A percentile compares a stretch with the other conserved stretches of the same genome.
Conservation (phyloP, 75 land plant genomes). For the Cryptomeria japonica region DNA sequence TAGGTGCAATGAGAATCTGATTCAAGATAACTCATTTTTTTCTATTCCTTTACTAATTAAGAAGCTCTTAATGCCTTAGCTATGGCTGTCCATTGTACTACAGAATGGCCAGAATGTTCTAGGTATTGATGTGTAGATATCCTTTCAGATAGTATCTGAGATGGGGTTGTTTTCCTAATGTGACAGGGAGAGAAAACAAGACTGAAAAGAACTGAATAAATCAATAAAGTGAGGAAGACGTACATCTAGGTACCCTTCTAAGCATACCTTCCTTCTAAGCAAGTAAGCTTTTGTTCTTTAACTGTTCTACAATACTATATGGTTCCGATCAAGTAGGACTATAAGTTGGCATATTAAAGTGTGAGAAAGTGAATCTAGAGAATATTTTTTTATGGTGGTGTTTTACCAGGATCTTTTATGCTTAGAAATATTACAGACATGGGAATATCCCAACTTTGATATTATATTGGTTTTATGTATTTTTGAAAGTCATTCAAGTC, state of each 20-base stretch:
- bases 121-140: neutral
- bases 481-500: neutral
- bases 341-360: neutral
- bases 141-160: neutral
- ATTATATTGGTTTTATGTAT: neutral
- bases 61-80: neutral
- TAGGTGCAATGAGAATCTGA: neutral
- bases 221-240: neutral
- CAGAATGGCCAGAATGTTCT: neutral
- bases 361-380: neutral
- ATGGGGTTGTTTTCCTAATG: neutral
- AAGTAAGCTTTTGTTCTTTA: neutral
- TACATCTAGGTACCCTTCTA: neutral
- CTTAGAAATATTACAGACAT: neutral
- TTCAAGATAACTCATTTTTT: neutral
- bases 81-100: neutral
- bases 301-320: neutral
- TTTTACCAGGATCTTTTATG: neutral
- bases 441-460: neutral
- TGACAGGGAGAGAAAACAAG: neutral
- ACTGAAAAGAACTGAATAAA: neutral
- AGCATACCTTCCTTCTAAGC: neutral
- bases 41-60: neutral
- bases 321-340: neutral
- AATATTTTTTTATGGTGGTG: neutral